These are phyloP conservation scores for Pestalotiopsis sp. DNA, from an alignment of 2,329 filamentous ascomycete species.

Conservation along the genomic window DNA sequence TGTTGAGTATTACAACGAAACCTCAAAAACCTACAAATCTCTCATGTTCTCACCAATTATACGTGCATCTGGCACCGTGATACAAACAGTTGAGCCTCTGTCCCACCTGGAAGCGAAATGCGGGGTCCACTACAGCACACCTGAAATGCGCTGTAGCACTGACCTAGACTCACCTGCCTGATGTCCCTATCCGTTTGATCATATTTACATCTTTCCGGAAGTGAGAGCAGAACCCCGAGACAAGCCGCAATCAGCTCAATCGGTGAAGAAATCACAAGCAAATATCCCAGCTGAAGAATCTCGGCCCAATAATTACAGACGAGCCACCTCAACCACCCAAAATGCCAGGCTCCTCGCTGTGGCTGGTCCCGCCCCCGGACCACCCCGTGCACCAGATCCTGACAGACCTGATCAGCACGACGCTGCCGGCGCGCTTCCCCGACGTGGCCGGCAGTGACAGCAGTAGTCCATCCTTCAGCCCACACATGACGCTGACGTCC, in stretches of 20 bases:
- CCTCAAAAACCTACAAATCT: no score
- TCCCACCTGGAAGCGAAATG: no score
- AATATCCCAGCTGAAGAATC: neutral
- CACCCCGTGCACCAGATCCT: conserved; percentile 24
- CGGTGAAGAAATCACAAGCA: neutral
- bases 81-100: no score
- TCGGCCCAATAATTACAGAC: neutral
- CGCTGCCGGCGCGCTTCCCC: conserved; percentile 29
- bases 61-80: no score
- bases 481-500: conserved; percentile 35
- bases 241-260: neutral
- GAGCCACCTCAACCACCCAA: neutral
- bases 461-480: conserved; percentile 25
- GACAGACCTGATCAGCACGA: conserved; percentile 12
- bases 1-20: no score
- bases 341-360: conserved; percentile 36
- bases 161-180: no score
- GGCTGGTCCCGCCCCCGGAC: conserved; percentile 31
- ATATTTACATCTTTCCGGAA: no score
- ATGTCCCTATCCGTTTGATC: no score
- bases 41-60: no score
- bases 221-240: neutral
- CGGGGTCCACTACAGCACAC: no score
- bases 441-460: conserved; percentile 16
- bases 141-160: no score